Evolutionary conservation across 2,329 filamentous ascomycete species (phyloP), one percentile per base, ranked within the genome.

Genomic region (Beauveria pseudobassiana): DNA sequence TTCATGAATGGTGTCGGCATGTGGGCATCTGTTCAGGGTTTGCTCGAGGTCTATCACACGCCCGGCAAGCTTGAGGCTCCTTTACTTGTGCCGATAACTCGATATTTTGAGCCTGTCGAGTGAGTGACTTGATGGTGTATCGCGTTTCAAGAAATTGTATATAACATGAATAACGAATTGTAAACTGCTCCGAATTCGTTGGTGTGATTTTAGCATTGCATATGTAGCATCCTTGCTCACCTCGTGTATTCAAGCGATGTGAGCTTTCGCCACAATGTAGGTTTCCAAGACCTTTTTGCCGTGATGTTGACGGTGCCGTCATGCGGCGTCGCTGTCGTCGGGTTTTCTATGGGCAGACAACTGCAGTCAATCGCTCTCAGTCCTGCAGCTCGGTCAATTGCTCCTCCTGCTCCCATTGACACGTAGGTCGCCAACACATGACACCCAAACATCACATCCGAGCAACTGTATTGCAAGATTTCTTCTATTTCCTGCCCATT

Each of bases 1-100:
- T 74, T 74, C 59, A 72, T 74, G 68, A 74, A 74, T 63, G 68
- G 68, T 12, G 72, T 70, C 22, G 73, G 73, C 20, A 64, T 74
- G 63, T 74, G 71, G 71, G 70, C 73, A 14, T 70, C 72, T 38
- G 68, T 74, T 34, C 68, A 66, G 10, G 69, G 69, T 57, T 64
- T 74, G 63, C 59, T 69, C 46, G 70, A 73, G 46, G 65, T 73
- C 50, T 73, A 69, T 59, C 64, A 67, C 48, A 63, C 66, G 16
- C 65, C 68, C 8, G 69, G 67, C 57, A 63, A 65, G 14, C 66
- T 74, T 34, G 64, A 69, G 53, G 72, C 2, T 67, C 71, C 22
- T 74, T 74, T 61, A 69, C 69, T 50, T 74, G 72, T 57, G 72
- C 71, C 34, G 69, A 69, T 63, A 74, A 74, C 64, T 68, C 70